phyloP scores from a whole-genome alignment of 345 rosid genomes.

The Pseudoturritis turrita region DNA sequence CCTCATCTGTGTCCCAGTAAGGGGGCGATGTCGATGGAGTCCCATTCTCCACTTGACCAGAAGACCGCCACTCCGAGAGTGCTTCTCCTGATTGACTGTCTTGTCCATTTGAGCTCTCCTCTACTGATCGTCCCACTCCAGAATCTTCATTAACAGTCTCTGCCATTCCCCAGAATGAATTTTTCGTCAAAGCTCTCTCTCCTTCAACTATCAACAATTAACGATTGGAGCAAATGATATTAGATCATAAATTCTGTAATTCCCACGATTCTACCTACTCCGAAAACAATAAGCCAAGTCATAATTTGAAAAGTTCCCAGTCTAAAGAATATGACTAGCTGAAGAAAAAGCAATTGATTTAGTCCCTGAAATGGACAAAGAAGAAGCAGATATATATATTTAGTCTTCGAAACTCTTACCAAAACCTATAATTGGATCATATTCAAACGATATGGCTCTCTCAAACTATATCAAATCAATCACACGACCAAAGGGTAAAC shows the following conservation, averaged over 20 bases:
- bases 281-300: not conserved
- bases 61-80: conserved; percentile 83
- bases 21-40: conserved; percentile 84
- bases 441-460: not conserved
- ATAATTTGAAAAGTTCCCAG: not conserved
- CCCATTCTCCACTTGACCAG: conserved; percentile 88
- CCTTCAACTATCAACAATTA: not conserved
- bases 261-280: not conserved
- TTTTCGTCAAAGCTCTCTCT: not conserved
- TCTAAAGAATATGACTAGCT: not conserved
- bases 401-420: not conserved
- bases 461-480: not conserved
- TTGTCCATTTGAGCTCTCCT: conserved; percentile 56
- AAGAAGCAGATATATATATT: not conserved
- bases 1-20: conserved; percentile 87
- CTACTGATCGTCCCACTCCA: conserved; percentile 68
- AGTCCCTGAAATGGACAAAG: not conserved
- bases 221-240: not conserved
- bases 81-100: conserved; percentile 73
- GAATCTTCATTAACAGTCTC: conserved; percentile 60
- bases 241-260: not conserved
- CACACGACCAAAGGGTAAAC: not conserved
- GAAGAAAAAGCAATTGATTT: not conserved
- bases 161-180: conserved; percentile 47
- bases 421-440: not conserved